Evolutionary conservation across 1,139 yeast genomes (phyloP).

Genomic region (Lodderomyces elongisporus): DNA sequence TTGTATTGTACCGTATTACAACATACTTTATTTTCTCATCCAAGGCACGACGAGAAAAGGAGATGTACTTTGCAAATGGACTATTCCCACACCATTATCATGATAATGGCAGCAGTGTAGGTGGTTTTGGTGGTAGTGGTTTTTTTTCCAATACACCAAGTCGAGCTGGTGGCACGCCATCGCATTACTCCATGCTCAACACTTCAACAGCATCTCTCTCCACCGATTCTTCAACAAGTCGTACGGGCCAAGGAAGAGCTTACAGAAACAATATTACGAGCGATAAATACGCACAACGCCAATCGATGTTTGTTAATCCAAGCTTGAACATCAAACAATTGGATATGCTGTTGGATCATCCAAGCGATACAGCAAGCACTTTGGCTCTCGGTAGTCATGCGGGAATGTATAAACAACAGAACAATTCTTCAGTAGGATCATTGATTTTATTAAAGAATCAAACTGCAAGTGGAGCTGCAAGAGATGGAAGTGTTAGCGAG

Average conservation of each 20-base stretch:
- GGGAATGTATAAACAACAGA: constrained; percentile 3
- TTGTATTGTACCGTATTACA: constrained; percentile 21
- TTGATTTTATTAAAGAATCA: constrained; percentile 3
- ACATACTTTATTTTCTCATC: constrained; percentile 20
- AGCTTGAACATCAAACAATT: constrained; percentile 18
- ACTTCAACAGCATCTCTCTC: too few relatives aligned
- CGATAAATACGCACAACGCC: constrained; percentile 19
- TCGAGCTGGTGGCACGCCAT: too few relatives aligned
- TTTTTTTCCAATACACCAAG: neutral
- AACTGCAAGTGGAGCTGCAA: neutral
- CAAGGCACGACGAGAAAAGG: constrained; percentile 36
- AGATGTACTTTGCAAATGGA: constrained; percentile 20
- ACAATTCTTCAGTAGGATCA: constrained; percentile 7
- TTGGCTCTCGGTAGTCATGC: neutral
- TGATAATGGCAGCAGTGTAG: too few relatives aligned
- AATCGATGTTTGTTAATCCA: constrained; percentile 37
- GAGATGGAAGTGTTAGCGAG: neutral
- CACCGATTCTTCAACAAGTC: constrained; percentile 2
- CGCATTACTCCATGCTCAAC: too few relatives aligned
- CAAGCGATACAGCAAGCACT: constrained; percentile 12
- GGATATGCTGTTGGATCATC: constrained; percentile 21
- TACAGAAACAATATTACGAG: constrained; percentile 12
- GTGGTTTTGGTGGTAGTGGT: too few relatives aligned
- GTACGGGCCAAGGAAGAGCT: constrained; percentile 9
- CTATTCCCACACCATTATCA: too few relatives aligned